Base-by-base conservation (phyloP, 208 protist genomes). In the Leishmania aethiopica region DNA sequence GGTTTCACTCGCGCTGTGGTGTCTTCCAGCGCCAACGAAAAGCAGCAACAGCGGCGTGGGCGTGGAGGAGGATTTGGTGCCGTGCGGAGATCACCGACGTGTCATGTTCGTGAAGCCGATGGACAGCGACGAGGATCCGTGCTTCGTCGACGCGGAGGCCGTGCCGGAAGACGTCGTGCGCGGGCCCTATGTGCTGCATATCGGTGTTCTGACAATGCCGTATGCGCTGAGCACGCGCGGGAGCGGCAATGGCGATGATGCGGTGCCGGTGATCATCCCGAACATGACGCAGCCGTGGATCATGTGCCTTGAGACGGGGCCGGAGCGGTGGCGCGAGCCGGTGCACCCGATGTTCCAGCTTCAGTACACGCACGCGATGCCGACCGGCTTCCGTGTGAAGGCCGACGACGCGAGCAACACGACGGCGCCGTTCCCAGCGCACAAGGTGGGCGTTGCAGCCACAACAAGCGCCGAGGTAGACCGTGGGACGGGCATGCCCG, bases 51-150 rank as follows among this genome's bases (percentile, higher is more conserved):
- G 13, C 15, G 32, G 64, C 37, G 76, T 57, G 13, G 75, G 53
- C 8, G 75, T 22, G 55, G 76, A 69, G 19, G 75, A 76, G 42
- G 80, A 85, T 49, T 45, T 86, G 19, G 89, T 91, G 40, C 86
- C 91, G 8, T 96, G 92, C 82, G 88, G 88, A 15, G 85, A 88
- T 53, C 77, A 89, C 75, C 87, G 86, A 2, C 90, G 92, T 22
- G 84, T 96, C 3, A 89, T 94, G 88, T 93, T 96, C 79, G 90
- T 91, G 73, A 88, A 89, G 77, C 92, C 92, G 60, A 67, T 94
- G 62, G 90, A 94, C 67, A 86, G 88, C 82, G 89, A 89, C 67
- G 86, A 86, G 40, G 84, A 93, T 75, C 92, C 92, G 37, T 96
- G 92, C 75, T 94, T 93, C 75, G 86, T 90, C 0, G 90, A 93